Conservation (phyloP, 352 stramenopile species). For the Phytophthora fragariaefolia region DNA sequence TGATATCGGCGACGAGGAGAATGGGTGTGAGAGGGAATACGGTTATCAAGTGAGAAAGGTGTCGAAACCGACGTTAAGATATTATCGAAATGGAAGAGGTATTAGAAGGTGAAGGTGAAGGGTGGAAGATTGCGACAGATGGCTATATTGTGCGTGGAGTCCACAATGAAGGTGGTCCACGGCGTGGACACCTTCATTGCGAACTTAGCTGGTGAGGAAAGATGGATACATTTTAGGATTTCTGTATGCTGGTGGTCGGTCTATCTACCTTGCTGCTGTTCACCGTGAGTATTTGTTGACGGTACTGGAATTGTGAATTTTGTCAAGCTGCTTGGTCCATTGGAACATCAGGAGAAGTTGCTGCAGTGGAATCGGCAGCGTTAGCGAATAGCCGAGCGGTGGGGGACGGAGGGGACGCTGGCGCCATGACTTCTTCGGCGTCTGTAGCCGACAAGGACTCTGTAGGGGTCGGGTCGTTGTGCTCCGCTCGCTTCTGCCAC, state of each 20-base stretch:
- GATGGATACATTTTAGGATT: background rate
- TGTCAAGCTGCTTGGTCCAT: conserved; percentile 17
- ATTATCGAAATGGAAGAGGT: too few species aligned
- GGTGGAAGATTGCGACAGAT: background rate
- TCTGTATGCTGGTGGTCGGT: background rate
- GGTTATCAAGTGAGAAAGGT: background rate
- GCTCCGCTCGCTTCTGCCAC: conserved; percentile 64
- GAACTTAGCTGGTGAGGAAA: too few species aligned
- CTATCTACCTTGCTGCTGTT: background rate
- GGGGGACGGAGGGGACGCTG: conserved; percentile 25
- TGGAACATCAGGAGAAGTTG: background rate
- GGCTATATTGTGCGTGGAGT: too few species aligned
- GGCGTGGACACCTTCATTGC: too few species aligned
- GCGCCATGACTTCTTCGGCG: conserved; percentile 1
- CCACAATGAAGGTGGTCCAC: too few species aligned
- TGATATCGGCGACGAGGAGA: background rate
- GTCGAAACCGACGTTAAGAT: too few species aligned
- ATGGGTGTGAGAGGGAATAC: background rate
- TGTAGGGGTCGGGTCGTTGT: conserved; percentile 29
- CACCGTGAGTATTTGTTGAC: background rate
- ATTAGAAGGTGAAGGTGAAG: background rate
- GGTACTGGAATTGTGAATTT: background rate
- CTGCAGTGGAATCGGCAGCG: background rate
- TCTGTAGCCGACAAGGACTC: conserved; percentile 4
- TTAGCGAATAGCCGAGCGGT: conserved; percentile 24